Base-by-base conservation (phyloP, 768 basidiomycete species). In the Mrakia frigida region DNA sequence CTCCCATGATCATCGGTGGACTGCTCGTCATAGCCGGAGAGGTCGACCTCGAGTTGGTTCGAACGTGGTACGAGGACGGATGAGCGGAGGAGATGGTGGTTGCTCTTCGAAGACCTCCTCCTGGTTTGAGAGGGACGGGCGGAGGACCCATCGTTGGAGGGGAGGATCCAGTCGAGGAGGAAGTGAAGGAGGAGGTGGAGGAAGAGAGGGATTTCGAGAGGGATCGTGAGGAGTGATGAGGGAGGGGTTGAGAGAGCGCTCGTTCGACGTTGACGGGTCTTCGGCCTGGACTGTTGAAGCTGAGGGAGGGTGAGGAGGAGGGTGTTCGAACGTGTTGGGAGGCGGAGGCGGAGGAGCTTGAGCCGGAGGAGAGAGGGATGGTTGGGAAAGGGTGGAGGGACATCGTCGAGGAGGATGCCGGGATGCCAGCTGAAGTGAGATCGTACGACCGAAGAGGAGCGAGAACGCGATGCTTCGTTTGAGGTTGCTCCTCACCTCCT, bases 391-490 rank as follows among this genome's bases (percentile, higher is more conserved):
- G 35, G 21, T 41, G 35, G 35, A 16, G 1, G 25, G 35, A 37
- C 18, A 41, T 41, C 16, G 25, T 16, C 39, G 65, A 39, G 39
- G 25, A 68, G 0, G 65, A 25, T 1, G 35, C 25, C 21, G 65
- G 25, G 35, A 39, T 18, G 35, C 16, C 23, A 1, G 25, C 37
- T n/a, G 37, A 25, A n/a, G 65, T 28, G 65, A 68, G 46, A 50
- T 50, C 35, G 65, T 13, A 37, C 37, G 21, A 25, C 37, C 37
- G 5, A 6, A 14, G 65, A 37, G 35, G 37, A 68, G 65, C 56
- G 56, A 56, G 56, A 2, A 56, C 71, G 61, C 73, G 73, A 41
- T 74, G 73, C 3, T 46, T 41, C 13, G 35, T 11, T 13, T 68
- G 65, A 21, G 37, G 65, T 13, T 18, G 37, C 16, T 68, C 35